Conservation (phyloP, 768 basidiomycete species). For the Boletus speciosus region DNA sequence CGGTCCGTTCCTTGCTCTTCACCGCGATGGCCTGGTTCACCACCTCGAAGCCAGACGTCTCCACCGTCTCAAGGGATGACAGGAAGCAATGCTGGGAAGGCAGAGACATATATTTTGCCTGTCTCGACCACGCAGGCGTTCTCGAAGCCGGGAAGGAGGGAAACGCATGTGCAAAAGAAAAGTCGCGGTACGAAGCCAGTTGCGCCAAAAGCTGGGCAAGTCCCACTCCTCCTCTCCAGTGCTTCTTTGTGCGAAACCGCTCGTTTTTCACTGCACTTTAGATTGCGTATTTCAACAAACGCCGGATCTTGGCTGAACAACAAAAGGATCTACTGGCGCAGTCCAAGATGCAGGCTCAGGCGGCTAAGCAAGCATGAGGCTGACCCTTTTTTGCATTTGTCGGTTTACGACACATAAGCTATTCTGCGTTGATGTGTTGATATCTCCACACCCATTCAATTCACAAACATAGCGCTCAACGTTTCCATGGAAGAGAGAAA, state of each 20-base stretch:
- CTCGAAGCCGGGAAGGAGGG: slow-evolving; percentile 74
- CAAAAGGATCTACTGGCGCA: slow-evolving; percentile 68
- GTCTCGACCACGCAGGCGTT: slow-evolving; percentile 68
- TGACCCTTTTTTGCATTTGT: not conserved
- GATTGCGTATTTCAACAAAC: slow-evolving; percentile 95
- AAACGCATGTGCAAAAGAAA: slow-evolving; percentile 54
- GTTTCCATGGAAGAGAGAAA: slow-evolving; percentile 1
- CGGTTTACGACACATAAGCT: not conserved
- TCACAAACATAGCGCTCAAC: not conserved
- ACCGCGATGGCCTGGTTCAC: slow-evolving; percentile 36
- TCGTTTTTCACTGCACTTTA: slow-evolving; percentile 29
- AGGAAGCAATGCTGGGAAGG: slow-evolving; percentile 83
- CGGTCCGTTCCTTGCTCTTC: not conserved
- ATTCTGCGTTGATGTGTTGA: slow-evolving; percentile 3
- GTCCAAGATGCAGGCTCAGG: slow-evolving; percentile 36
- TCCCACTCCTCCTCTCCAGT: slow-evolving; percentile 7
- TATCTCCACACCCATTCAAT: not conserved
- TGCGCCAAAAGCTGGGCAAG: slow-evolving; percentile 92
- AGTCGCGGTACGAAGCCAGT: slow-evolving; percentile 57
- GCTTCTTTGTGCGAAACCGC: not conserved
- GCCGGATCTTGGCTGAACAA: slow-evolving; percentile 75
- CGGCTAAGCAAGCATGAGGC: slow-evolving; percentile 24
- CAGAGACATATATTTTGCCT: slow-evolving; percentile 81
- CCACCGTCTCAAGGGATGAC: slow-evolving; percentile 53
- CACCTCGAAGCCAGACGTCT: slow-evolving; percentile 35